Base-by-base conservation (phyloP, 768 basidiomycete genomes). In the Boletus vermiculosoides region DNA sequence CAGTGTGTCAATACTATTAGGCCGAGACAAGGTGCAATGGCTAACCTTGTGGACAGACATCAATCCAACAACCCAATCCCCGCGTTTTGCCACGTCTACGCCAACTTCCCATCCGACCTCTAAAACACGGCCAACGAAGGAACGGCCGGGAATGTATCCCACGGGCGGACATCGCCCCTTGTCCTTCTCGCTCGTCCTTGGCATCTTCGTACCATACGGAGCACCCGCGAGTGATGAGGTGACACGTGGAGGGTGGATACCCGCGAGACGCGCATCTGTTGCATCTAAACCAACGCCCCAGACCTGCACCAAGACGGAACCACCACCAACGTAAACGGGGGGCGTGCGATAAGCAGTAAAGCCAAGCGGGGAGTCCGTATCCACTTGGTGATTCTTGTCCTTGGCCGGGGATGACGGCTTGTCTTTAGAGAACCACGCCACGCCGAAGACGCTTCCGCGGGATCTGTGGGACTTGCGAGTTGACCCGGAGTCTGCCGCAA, bases 11-110 rank as follows among this genome's bases (percentile, higher is more conserved):
- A 54, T 23, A 61, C 22, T 22, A 49, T 15, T 18, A 40, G 54
- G 56, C 5, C 8, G 51, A 47, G 52, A 52, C 45, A 50, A 48
- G 42, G 18, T 28, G 57, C 40, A 52, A 60, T 52, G 39, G 66
- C 83, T 62, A 60, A 93, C 94, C 86, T 92, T 94, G 60, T 80
- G 78, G 12, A 89, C 78, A 65, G 94, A 89, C 68, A 89, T 68
- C 59, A 94, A 64, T 12, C 93, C 94, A 56, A 91, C 76, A 6
- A 95, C 89, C 87, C 94, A 92, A 63, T 97, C 94, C 5, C 92
- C 91, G 63, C 84, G 84, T 66, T 79, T 80, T 25, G 84, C 74
- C 22, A 79, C 74, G n/a, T 76, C 78, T 22, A 61, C 51, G 10
- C 70, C 66, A 18, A 85, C 82, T 50, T 84, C 86, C 80, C 86